These are phyloP conservation scores for Megacollybia platyphylla DNA, from an alignment of 1,284 basidiomycete species.

Conservation along the genomic window DNA sequence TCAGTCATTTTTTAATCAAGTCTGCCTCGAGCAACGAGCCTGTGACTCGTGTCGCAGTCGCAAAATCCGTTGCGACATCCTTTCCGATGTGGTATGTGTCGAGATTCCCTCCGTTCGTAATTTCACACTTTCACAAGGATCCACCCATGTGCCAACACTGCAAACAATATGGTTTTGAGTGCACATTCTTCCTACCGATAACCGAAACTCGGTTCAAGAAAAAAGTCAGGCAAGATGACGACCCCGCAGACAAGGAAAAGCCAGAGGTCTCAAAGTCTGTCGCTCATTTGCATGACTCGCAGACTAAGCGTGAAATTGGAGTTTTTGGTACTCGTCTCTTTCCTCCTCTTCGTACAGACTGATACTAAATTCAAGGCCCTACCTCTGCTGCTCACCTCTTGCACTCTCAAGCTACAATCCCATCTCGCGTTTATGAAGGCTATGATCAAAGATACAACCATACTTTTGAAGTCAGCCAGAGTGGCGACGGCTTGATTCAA, in stretches of 20 bases:
- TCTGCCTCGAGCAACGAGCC: slow-evolving; percentile 43
- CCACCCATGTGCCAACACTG: slow-evolving; percentile 77
- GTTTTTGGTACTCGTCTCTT: slow-evolving; percentile 36
- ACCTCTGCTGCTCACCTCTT: slow-evolving; percentile 80
- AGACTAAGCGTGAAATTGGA: slow-evolving; percentile 32
- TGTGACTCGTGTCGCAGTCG: slow-evolving; percentile 88
- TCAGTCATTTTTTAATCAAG: neutral
- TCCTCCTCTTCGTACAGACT: slow-evolving; percentile 18
- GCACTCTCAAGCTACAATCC: slow-evolving; percentile 80
- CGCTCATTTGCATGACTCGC: slow-evolving; percentile 24
- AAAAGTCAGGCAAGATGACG: slow-evolving; percentile 69
- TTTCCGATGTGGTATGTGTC: slow-evolving; percentile 35
- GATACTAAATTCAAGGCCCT: slow-evolving; percentile 46
- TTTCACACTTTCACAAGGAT: slow-evolving; percentile 24
- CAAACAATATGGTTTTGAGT: slow-evolving; percentile 83
- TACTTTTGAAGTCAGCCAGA: slow-evolving; percentile 70
- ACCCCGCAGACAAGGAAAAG: slow-evolving; percentile 30
- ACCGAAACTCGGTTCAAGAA: slow-evolving; percentile 98
- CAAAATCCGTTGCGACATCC: slow-evolving; percentile 86
- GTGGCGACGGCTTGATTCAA: slow-evolving; percentile 81
- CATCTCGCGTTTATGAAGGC: slow-evolving; percentile 70
- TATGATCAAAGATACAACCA: slow-evolving; percentile 82
- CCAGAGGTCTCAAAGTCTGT: slow-evolving; percentile 18
- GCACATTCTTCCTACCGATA: slow-evolving; percentile 95
- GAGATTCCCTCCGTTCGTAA: slow-evolving; percentile 2